A percentile compares a stretch with the other conserved stretches of the same genome.
Evolutionary conservation across 1,284 basidiomycete species (phyloP).

Genomic region (Rhodotorula sp.): DNA sequence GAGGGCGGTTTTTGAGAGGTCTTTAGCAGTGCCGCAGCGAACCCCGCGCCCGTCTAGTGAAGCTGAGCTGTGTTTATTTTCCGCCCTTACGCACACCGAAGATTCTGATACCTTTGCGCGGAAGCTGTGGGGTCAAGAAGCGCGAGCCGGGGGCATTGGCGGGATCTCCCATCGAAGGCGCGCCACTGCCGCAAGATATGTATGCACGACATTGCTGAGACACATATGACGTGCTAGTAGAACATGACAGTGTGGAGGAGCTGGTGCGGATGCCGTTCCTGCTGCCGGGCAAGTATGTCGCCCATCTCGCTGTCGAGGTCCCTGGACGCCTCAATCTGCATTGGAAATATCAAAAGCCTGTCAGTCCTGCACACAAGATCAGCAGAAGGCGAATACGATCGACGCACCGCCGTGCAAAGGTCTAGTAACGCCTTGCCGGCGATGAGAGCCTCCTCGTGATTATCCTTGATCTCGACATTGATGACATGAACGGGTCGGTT

Average conservation of each 20-base stretch:
- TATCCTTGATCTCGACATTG: conserved; percentile 99
- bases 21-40: too few species aligned
- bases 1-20: too few species aligned
- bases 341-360: background rate
- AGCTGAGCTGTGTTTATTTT: too few species aligned
- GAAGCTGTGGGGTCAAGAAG: too few species aligned
- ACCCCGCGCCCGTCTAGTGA: too few species aligned
- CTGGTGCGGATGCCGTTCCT: conserved; percentile 86
- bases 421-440: conserved; percentile 95
- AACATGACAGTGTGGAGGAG: conserved; percentile 87
- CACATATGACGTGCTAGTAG: conserved; percentile 58
- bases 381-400: background rate
- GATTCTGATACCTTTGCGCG: too few species aligned
- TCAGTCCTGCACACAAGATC: background rate
- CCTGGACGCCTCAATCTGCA: conserved; percentile 77
- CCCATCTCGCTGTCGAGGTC: conserved; percentile 93
- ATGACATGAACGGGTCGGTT: conserved; percentile 94
- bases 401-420: conserved; percentile 80
- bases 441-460: conserved; percentile 95
- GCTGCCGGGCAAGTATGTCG: conserved; percentile 76
- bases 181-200: too few species aligned
- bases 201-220: too few species aligned
- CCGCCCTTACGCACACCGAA: too few species aligned
- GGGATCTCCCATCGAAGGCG: too few species aligned
- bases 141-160: too few species aligned